phyloP scores from a whole-genome alignment of 371 early-diverging fungal species.

The Rhizopus arrhizus region DNA sequence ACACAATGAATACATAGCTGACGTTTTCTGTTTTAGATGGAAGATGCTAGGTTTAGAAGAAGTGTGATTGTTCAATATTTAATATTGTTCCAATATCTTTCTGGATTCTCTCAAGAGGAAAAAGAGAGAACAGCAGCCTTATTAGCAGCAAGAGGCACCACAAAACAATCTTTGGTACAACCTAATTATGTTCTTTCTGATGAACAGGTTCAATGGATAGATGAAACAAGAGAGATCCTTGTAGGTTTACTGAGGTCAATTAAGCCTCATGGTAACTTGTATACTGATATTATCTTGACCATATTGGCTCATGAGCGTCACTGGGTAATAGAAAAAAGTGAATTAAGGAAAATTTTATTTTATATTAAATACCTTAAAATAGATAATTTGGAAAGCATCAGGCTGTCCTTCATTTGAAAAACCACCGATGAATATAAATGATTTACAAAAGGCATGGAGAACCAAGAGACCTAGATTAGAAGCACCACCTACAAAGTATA shows the following conservation, averaged over 20 bases:
- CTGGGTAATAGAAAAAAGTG: conserved; percentile 35
- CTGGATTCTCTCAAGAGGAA: conserved; percentile 40
- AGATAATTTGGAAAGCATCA: conserved; percentile 56
- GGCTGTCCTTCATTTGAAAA: conserved; percentile 53
- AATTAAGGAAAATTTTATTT: too few relatives aligned
- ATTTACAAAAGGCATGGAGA: conserved; percentile 25
- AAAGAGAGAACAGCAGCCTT: conserved; percentile 42
- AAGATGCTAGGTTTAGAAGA: conserved; percentile 71
- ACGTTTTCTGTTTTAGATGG: conserved; percentile 40
- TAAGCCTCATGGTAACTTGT: conserved; percentile 51
- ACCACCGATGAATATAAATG: conserved; percentile 28
- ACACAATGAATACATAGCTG: background rate
- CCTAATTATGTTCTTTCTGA: conserved; percentile 36
- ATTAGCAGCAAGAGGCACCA: conserved; percentile 33
- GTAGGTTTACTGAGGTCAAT: conserved; percentile 31
- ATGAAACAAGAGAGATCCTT: conserved; percentile 22
- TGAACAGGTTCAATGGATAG: conserved; percentile 46
- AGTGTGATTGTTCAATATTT: conserved; percentile 80
- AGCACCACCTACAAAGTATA: conserved; percentile 28
- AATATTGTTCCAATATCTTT: conserved; percentile 70
- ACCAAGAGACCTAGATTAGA: conserved; percentile 30
- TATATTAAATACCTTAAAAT: background rate
- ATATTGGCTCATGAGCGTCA: conserved; percentile 46
- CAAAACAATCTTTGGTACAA: conserved; percentile 38
- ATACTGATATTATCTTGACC: conserved; percentile 45